Evolutionary conservation across 2,329 filamentous ascomycete species (phyloP).

Genomic region (Pseudocercospora cruenta): DNA sequence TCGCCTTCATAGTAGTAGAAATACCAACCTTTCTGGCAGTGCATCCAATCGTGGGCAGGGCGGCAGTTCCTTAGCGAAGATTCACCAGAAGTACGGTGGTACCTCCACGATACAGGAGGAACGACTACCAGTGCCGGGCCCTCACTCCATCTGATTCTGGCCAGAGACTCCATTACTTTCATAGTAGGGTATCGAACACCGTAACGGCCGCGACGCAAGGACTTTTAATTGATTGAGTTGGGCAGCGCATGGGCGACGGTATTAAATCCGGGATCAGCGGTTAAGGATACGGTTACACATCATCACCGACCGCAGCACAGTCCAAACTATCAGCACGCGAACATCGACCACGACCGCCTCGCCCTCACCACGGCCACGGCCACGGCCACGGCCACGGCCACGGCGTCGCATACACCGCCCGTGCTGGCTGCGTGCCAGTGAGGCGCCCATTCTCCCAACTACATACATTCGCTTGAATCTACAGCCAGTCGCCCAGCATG

Average conservation of each 20-base stretch:
- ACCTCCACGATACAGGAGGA: neutral
- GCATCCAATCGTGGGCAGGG: too few species aligned
- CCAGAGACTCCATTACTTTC: too few species aligned
- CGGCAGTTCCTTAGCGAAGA: too few species aligned
- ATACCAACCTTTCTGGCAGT: too few species aligned
- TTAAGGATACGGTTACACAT: neutral
- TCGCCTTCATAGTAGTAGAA: too few species aligned
- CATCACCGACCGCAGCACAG: slow-evolving; percentile 2
- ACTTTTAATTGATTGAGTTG: neutral
- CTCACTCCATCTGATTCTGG: neutral
- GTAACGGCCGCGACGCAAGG: neutral
- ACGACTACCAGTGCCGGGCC: neutral
- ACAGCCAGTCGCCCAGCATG: slow-evolving; percentile 58
- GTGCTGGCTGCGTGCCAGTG: neutral
- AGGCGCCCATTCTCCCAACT: neutral
- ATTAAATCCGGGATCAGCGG: neutral
- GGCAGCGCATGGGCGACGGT: neutral
- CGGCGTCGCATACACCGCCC: neutral
- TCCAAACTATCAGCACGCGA: neutral
- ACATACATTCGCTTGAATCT: slow-evolving; percentile 4
- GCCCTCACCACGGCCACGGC: too few species aligned
- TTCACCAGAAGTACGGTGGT: too few species aligned
- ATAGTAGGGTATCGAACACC: neutral
- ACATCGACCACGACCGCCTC: neutral
- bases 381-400: too few species aligned